Evolutionary conservation across 2,329 filamentous ascomycete species (phyloP), one percentile per base, ranked within the genome.

Genomic region (Hypoxylon sp.): DNA sequence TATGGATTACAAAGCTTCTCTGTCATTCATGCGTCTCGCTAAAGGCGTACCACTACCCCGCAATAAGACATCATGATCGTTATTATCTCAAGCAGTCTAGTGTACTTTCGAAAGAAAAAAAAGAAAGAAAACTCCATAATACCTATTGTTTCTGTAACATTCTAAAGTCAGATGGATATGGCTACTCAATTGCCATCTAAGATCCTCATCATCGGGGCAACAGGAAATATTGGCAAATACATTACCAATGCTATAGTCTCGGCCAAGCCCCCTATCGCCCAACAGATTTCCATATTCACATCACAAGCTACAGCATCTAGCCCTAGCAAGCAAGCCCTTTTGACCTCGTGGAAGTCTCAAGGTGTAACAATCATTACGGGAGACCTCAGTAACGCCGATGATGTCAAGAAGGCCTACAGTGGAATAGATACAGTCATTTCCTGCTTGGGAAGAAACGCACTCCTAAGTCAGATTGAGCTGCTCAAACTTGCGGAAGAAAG

Each of bases 401-500:
- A 86, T 52, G 79, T 91, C 4, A 76, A 79, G 33, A 80, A 82
- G 48, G 87, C 88, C n/a, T 90, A 86, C 71, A 74, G 83, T 72
- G 83, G 83, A 17, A 54, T 61, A 39, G 86, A 90, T 74, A 90
- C 87, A 3, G 80, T 91, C 37, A 80, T 91, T 46, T 88, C 84
- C 17, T 85, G 85, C n/a, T 80, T 91, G 6, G 88, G 89, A n/a
- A 82, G 88, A 54, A 81, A 81, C 24, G 84, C 82, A 0, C 84
- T 91, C 33, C 80, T 83, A 1, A 78, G 81, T 3, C 88, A 91
- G 72, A 84, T 88, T 63, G 79, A 82, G 3, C 81, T 90, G 10
- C 83, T 91, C 56, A 80, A 80, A 47, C 80, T 88, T 29, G 88
- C 88, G 22, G 84, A 86, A 48, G 82, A 82, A 19, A 77, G 80